phyloP scores from a whole-genome alignment of 2,329 filamentous ascomycete species.

The Aspergillus melleus region DNA sequence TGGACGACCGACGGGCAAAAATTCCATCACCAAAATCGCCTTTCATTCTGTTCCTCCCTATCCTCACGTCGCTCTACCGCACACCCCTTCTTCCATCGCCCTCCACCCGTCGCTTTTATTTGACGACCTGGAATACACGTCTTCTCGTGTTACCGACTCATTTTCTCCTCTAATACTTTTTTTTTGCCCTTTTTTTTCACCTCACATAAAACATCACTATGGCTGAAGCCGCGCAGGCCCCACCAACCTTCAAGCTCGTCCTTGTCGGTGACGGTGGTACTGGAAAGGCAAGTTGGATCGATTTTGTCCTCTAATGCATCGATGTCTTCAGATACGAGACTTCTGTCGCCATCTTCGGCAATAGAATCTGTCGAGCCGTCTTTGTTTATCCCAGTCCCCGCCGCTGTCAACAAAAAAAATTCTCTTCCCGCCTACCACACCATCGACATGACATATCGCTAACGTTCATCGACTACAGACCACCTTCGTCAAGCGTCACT shows the following conservation, averaged over 20 bases:
- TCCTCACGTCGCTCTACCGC: slow-evolving; percentile 22
- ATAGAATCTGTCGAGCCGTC: slow-evolving; percentile 1
- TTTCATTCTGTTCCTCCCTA: slow-evolving; percentile 29
- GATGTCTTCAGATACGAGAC: background rate
- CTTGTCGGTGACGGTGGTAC: slow-evolving; percentile 99
- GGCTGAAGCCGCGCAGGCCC: slow-evolving; percentile 54
- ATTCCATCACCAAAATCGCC: slow-evolving; percentile 29
- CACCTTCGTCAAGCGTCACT: slow-evolving; percentile 99
- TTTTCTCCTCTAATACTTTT: slow-evolving; percentile 14
- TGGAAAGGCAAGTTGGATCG: slow-evolving; percentile 75
- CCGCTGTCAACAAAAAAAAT: slow-evolving; percentile 31
- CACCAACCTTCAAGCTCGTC: slow-evolving; percentile 98
- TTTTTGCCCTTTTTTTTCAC: slow-evolving; percentile 16
- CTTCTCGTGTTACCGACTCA: slow-evolving; percentile 10
- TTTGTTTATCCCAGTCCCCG: slow-evolving; percentile 19
- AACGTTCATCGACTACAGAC: slow-evolving; percentile 60
- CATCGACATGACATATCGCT: slow-evolving; percentile 17
- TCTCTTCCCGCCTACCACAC: slow-evolving; percentile 22
- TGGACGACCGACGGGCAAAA: slow-evolving; percentile 27
- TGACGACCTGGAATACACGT: slow-evolving; percentile 20
- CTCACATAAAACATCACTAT: slow-evolving; percentile 50
- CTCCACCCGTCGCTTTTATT: slow-evolving; percentile 24
- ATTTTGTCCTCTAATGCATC: slow-evolving; percentile 8
- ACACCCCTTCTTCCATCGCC: slow-evolving; percentile 15
- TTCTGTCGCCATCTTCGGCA: background rate